Percentiles rank a stretch among this genome's conserved stretches.
phyloP scores from a whole-genome alignment of 1,139 yeast species.

The Sugiyamaella xylanicola region DNA sequence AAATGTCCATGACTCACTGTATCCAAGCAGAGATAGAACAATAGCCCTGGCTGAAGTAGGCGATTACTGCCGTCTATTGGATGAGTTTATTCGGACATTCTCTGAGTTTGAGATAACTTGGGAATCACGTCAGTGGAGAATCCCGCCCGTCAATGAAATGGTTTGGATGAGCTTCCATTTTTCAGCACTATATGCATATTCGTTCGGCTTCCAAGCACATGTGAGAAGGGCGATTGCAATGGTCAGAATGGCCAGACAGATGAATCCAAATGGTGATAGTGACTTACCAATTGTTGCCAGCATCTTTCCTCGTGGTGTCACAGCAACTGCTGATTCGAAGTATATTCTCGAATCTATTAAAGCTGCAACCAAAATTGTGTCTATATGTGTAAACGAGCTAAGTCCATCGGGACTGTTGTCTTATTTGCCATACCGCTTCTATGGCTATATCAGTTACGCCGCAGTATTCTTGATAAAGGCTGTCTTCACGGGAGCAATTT shows the following conservation, averaged over 20 bases:
- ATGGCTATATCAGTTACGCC: slow-evolving; percentile 32
- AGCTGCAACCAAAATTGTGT: slow-evolving; percentile 29
- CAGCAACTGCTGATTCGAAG: slow-evolving; percentile 32
- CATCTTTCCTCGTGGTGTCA: slow-evolving; percentile 31
- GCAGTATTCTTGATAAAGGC: slow-evolving; percentile 33
- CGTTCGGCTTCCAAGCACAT: slow-evolving; percentile 34
- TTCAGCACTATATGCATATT: slow-evolving; percentile 32
- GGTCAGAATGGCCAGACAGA: slow-evolving; percentile 18
- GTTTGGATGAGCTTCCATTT: slow-evolving; percentile 32
- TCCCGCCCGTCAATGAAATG: slow-evolving; percentile 30
- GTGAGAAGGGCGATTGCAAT: slow-evolving; percentile 26
- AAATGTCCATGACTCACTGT: slow-evolving; percentile 33
- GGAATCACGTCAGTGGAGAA: slow-evolving; percentile 30
- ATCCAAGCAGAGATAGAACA: slow-evolving; percentile 33
- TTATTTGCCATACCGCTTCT: slow-evolving; percentile 31
- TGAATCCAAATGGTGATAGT: slow-evolving; percentile 16
- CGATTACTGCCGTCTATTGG: slow-evolving; percentile 31
- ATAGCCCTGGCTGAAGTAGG: slow-evolving; percentile 32
- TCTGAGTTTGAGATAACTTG: slow-evolving; percentile 31
- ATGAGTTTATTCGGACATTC: slow-evolving; percentile 33
- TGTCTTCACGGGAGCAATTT: slow-evolving; percentile 32
- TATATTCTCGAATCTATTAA: slow-evolving; percentile 32
- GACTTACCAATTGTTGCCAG: slow-evolving; percentile 13
- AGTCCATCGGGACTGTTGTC: slow-evolving; percentile 31
- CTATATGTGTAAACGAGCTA: slow-evolving; percentile 28